Base-by-base conservation (phyloP, 345 rosid genomes). In the Citrus glauca region DNA sequence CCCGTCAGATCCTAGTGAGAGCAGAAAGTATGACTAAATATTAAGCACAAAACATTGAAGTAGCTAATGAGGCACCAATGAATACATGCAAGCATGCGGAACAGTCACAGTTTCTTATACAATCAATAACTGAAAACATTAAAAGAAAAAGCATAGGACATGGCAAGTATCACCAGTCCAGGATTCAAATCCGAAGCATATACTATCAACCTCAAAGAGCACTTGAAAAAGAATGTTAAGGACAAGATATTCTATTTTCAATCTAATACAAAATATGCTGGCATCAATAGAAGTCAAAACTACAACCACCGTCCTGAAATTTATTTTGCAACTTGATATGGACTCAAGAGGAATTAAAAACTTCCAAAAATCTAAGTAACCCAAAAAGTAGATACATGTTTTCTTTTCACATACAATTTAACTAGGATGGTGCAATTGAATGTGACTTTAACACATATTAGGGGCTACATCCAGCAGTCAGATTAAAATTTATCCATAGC, bases 1-100 rank as follows among this genome's bases (percentile, higher is more conserved):
- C 81, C 83, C 90, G 82, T 91, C 98, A 16, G 93, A 82, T 84
- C 90, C 98, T 94, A 61, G 35, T 10, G 77, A 83, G 67, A 70
- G 48, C 13, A 75, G n/a, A 72, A 50, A 79, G 35, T 24, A 81
- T 78, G 69, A 69, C 1, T 48, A 67, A 77, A 78, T 62, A 81
- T 71, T 40, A 55, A 74, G 48, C 38, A 32, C 11, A 72, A 22
- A 5, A 24, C 70, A 71, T 45, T 24, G 57, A 25, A 66, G 71
- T 56, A 75, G 75, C 32, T 66, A 69, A 27, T 27, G 6, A 16
- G 22, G 69, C 37, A 38, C 56, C 35, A 3, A 45, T 13, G 17
- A 56, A 66, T 13, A 59, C 28, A 27, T 38, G 11, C 69, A 40
- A 65, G 75, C 1, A 30, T 62, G 48, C 22, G 57, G 45, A 25